phyloP scores from a whole-genome alignment of 768 basidiomycete species.

The Mycena rebaudengoi region DNA sequence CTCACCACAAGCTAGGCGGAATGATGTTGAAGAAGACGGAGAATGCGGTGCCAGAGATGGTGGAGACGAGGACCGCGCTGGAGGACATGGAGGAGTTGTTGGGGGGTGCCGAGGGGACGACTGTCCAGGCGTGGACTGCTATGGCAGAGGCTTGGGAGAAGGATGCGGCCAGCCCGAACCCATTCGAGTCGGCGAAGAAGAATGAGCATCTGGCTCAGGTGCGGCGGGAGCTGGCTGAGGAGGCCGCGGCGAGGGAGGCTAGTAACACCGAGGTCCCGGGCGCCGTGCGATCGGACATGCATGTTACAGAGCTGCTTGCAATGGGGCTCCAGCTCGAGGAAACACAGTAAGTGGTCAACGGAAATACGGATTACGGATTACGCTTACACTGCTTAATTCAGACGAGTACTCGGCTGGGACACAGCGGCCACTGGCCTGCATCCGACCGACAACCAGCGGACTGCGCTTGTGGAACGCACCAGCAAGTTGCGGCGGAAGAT shows the following conservation, averaged over 20 bases:
- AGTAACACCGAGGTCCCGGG: neutral
- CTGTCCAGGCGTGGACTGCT: neutral
- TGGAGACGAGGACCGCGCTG: neutral
- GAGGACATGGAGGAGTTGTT: constrained; percentile 9
- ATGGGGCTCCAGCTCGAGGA: constrained; percentile 27
- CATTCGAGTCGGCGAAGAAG: constrained; percentile 7
- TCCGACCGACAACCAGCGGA: constrained; percentile 2
- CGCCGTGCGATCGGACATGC: no score
- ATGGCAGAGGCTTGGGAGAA: constrained; percentile 7
- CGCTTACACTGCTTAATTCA: neutral
- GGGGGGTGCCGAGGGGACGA: neutral
- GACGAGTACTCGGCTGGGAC: constrained; percentile 2
- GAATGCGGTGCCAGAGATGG: constrained; percentile 1
- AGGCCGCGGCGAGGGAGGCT: constrained; percentile 17
- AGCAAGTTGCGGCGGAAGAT: constrained; percentile 18
- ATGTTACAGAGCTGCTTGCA: constrained; percentile 16
- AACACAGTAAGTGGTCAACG: constrained; percentile 21
- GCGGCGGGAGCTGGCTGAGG: constrained; percentile 26
- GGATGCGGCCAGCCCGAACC: constrained; percentile 8
- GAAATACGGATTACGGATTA: no score
- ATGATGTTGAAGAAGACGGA: neutral
- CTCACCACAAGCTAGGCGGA: neutral
- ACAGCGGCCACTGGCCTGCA: neutral
- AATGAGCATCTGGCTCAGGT: constrained; percentile 18
- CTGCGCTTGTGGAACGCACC: neutral